Base-by-base conservation (phyloP, 768 basidiomycete genomes). In the Lactarius evosmus region DNA sequence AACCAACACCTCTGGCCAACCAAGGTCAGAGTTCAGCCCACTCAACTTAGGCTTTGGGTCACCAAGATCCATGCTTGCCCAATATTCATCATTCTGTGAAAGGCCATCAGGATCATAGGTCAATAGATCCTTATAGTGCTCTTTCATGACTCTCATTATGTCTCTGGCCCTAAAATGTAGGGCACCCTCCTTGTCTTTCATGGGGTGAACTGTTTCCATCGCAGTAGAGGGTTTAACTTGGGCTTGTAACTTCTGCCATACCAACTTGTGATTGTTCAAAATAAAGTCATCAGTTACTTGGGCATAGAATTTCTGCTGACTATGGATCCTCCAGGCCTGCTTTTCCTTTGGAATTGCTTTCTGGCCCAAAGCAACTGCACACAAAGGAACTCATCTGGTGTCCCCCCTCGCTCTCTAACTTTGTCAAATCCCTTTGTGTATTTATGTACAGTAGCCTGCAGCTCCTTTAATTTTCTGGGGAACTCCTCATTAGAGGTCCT, bases 121-220 rank as follows among this genome's bases (percentile, higher is more conserved):
- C 8, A 58, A 27, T 27, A 58, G 44, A 27, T 58, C 57, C 57
- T 49, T 6, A 12, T 58, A 56, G 16, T 56, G 55, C 7, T 25
- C 25, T 19, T 27, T 40, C 55, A 56, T 56, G n/a, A n/a, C n/a
- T n/a, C n/a, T n/a, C n/a, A n/a, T n/a, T n/a, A n/a, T n/a, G n/a
- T n/a, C n/a, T n/a, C n/a, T n/a, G n/a, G n/a, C n/a, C n/a, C n/a
- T n/a, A n/a, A n/a, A n/a, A n/a, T n/a, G 56, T 0, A 56, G 4
- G 1, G 29, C 38, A 0, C 55, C 55, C 17, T 38, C 25, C 11
- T 16, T 27, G 19, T 56, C 25, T 7, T 29, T 38, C 5, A 56
- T 27, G 3, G 55, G 55, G 7, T 27, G 40, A 3, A 19, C 25
- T 0, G 25, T 8, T 3, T 40, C 36, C 12, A 50, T 12, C 4